Evolutionary conservation across 2,329 filamentous ascomycete species (phyloP).

Genomic region (Beauveria sp.): DNA sequence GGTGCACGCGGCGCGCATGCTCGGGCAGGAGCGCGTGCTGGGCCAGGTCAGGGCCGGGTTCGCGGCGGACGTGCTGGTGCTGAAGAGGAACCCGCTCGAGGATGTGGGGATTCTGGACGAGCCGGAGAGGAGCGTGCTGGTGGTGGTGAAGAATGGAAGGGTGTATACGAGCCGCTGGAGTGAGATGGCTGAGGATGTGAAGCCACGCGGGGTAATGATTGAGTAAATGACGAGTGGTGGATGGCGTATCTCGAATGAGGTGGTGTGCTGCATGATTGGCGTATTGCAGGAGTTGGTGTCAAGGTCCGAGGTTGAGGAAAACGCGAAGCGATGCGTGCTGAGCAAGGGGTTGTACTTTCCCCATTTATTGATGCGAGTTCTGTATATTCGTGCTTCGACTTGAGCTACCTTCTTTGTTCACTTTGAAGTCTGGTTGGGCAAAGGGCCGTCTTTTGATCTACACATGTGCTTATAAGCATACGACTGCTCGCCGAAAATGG

Average conservation of each 20-base stretch:
- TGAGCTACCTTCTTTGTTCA: too few relatives aligned
- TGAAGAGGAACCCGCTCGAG: slow-evolving; percentile 46
- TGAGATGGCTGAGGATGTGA: slow-evolving; percentile 14
- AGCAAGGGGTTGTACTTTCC: too few relatives aligned
- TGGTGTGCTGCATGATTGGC: background rate
- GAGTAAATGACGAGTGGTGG: background rate
- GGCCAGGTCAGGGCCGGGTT: slow-evolving; percentile 44
- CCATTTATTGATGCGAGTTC: too few relatives aligned
- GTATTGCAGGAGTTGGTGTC: background rate
- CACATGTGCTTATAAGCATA: too few relatives aligned
- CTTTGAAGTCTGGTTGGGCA: too few relatives aligned
- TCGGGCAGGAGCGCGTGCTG: slow-evolving; percentile 37
- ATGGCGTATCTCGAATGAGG: background rate
- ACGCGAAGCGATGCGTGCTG: background rate
- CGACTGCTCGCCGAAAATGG: too few relatives aligned
- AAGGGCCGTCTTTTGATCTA: too few relatives aligned
- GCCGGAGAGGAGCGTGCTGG: slow-evolving; percentile 38
- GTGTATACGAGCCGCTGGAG: slow-evolving; percentile 24
- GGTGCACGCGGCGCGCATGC: slow-evolving; percentile 42
- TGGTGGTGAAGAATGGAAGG: slow-evolving; percentile 47
- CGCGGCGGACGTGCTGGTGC: slow-evolving; percentile 44
- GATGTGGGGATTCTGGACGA: slow-evolving; percentile 43
- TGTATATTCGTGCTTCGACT: too few relatives aligned
- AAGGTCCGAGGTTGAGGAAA: background rate
- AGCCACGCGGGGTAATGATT: background rate